phyloP scores from a whole-genome alignment of 352 stramenopile genomes.

The Globisporangium radiosum region DNA sequence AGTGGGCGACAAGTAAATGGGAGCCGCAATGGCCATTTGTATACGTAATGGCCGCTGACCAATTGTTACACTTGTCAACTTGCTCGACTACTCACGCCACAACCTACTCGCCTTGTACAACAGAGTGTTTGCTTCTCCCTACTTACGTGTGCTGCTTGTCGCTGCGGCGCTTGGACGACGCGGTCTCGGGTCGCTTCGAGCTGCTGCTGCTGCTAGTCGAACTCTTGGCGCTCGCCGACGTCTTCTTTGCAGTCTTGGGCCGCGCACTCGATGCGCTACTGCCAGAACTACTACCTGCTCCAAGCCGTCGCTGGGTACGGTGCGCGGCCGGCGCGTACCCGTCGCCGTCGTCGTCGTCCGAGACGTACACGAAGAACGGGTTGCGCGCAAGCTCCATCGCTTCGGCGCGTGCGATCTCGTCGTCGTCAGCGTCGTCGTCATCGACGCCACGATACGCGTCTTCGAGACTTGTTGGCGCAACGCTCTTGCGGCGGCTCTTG shows the following conservation, averaged over 20 bases:
- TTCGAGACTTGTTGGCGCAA: conserved; percentile 9
- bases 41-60: no score
- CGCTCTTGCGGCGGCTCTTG: conserved; percentile 48
- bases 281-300: neutral
- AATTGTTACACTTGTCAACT: no score
- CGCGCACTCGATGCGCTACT: conserved; percentile 15
- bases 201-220: conserved; percentile 1
- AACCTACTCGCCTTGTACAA: no score
- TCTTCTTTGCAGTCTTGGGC: conserved; percentile 59
- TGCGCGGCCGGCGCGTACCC: conserved; percentile 62
- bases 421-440: conserved; percentile 30
- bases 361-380: conserved; percentile 82
- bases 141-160: conserved; percentile 25
- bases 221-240: conserved; percentile 24
- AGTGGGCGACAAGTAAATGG: no score
- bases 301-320: conserved; percentile 11
- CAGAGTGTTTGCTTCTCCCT: no score
- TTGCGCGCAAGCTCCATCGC: conserved; percentile 68
- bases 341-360: conserved; percentile 66
- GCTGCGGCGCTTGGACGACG: conserved; percentile 44
- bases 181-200: conserved; percentile 54
- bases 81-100: no score
- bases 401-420: conserved; percentile 57
- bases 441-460: conserved; percentile 1
- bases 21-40: no score